Conservation (phyloP, 192 early-diverging fungal genomes). For the Umbelopsis ramanniana region DNA sequence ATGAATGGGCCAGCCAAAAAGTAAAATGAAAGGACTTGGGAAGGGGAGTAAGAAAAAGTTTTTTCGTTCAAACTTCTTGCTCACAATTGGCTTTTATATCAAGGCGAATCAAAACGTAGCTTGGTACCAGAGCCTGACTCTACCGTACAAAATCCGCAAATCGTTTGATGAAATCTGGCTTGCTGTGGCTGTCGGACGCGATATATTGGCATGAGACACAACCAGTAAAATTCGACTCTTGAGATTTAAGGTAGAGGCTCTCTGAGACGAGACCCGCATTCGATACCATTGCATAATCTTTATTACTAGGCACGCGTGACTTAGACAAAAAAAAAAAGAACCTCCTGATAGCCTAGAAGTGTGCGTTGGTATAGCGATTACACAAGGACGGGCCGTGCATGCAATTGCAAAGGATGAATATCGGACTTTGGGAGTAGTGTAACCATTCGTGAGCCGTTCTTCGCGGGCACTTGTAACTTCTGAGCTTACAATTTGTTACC, state of each 20-base stretch:
- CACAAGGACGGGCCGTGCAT: slow-evolving; percentile 19
- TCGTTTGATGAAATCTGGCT: not conserved
- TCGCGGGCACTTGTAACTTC: not conserved
- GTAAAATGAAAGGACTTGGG: not conserved
- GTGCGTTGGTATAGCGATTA: not conserved
- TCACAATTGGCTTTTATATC: not conserved
- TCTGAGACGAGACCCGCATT: not conserved
- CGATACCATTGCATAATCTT: not conserved
- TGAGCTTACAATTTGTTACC: not conserved
- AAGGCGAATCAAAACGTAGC: not conserved
- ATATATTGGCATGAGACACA: slow-evolving; percentile 17
- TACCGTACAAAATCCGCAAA: slow-evolving; percentile 1
- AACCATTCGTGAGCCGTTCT: not conserved
- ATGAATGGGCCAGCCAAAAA: slow-evolving; percentile 3
- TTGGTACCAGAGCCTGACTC: not conserved
- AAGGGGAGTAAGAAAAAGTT: not conserved
- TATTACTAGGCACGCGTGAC: not conserved
- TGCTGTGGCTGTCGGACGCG: slow-evolving; percentile 3
- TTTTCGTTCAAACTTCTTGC: not conserved
- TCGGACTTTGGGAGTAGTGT: slow-evolving; percentile 8
- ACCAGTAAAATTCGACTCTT: not conserved
- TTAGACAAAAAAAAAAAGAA: not conserved
- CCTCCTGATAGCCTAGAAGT: not conserved
- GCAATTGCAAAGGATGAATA: not conserved
- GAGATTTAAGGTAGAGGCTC: not conserved